A percentile compares a stretch with the other conserved stretches of the same genome.
phyloP scores from a whole-genome alignment of 2,329 filamentous ascomycete genomes.

The Capronia americana region DNA sequence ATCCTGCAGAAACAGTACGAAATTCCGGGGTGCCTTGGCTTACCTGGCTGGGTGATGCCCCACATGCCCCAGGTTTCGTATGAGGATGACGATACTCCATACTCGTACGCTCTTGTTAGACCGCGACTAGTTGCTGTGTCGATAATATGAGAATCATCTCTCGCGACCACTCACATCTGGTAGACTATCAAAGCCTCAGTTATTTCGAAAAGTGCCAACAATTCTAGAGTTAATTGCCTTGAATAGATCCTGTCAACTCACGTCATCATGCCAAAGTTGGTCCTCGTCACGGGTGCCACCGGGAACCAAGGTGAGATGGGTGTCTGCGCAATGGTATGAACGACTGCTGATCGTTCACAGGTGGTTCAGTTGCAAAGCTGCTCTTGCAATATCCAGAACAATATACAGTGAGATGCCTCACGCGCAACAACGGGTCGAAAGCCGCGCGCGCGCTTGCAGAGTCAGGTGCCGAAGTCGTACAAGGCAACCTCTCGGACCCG shows the following conservation, averaged over 20 bases:
- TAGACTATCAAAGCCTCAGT: not conserved
- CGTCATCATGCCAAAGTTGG: not conserved
- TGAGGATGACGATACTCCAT: not conserved
- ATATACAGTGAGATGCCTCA: constrained; percentile 41
- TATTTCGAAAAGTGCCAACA: not conserved
- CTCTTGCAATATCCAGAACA: constrained; percentile 38
- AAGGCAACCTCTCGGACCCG: constrained; percentile 38
- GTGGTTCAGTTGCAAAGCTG: constrained; percentile 41
- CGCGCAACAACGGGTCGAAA: constrained; percentile 40
- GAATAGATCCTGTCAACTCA: not conserved
- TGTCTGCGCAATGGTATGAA: not conserved
- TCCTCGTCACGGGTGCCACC: constrained; percentile 10
- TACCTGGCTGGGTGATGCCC: not conserved
- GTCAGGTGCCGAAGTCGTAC: constrained; percentile 40
- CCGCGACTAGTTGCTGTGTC: not conserved
- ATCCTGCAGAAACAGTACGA: not conserved
- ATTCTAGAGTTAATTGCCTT: not conserved
- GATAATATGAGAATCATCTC: not conserved
- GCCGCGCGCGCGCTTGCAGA: constrained; percentile 34
- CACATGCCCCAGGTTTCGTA: not conserved
- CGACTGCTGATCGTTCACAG: constrained; percentile 12
- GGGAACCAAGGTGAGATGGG: constrained; percentile 8
- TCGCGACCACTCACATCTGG: too few relatives aligned
- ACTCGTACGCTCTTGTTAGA: not conserved
- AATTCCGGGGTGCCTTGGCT: not conserved